Percentiles rank a stretch among this genome's conserved stretches.
These are phyloP conservation scores for Linum lewisii DNA, from an alignment of 345 rosid species.

Conservation along the genomic window DNA sequence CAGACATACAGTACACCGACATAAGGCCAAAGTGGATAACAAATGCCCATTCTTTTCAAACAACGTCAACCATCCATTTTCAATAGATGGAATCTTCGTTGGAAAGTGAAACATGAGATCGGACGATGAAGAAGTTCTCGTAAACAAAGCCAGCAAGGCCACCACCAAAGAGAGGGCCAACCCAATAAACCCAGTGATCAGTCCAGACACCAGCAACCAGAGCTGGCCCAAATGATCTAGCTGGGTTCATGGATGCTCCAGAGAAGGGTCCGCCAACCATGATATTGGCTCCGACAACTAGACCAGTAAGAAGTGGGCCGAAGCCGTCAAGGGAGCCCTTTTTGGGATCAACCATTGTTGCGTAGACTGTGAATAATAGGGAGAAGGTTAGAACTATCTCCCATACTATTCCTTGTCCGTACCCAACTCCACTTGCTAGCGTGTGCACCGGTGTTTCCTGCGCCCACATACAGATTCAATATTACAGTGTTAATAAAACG, in stretches of 20 bases:
- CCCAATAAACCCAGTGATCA: constrained; percentile 91
- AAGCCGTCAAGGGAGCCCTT: constrained; percentile 62
- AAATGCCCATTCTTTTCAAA: too few species aligned
- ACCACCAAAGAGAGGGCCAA: constrained; percentile 76
- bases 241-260: constrained; percentile 96
- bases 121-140: constrained; percentile 52
- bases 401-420: constrained; percentile 64
- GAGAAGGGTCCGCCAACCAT: constrained; percentile 81
- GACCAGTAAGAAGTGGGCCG: constrained; percentile 64
- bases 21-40: too few species aligned
- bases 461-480: background rate
- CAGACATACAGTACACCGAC: too few species aligned
- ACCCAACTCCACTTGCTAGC: constrained; percentile 58
- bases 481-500: too few species aligned
- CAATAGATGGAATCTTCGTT: constrained; percentile 13
- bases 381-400: constrained; percentile 69
- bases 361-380: constrained; percentile 76
- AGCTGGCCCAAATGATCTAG: constrained; percentile 85
- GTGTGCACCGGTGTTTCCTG: constrained; percentile 57
- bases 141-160: constrained; percentile 66
- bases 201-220: constrained; percentile 79
- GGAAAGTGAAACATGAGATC: constrained; percentile 34
- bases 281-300: constrained; percentile 73
- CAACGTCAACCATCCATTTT: too few species aligned
- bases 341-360: constrained; percentile 83